These are phyloP conservation scores for Scleroderma bovista DNA, from an alignment of 768 basidiomycete species.

Conservation along the genomic window DNA sequence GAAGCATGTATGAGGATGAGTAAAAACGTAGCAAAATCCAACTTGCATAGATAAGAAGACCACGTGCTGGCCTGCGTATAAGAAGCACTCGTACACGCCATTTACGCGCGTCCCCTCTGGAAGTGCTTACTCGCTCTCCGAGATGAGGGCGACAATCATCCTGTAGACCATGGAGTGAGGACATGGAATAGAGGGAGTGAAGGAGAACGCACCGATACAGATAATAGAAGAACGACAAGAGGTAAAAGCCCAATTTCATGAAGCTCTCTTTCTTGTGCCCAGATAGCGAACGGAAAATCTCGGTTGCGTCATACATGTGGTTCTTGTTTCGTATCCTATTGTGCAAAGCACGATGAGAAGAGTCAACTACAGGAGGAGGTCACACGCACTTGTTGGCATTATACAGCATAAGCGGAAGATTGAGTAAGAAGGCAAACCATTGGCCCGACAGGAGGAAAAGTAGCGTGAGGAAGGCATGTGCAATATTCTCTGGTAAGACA, in stretches of 20 bases:
- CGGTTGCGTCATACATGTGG: constrained; percentile 99
- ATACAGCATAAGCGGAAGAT: constrained; percentile 80
- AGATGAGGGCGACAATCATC: constrained; percentile 85
- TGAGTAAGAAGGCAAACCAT: constrained; percentile 90
- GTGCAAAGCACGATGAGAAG: neutral
- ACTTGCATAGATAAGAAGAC: neutral
- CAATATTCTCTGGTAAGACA: constrained; percentile 92
- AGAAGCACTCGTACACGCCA: neutral
- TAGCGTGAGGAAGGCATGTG: constrained; percentile 85
- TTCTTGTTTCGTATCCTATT: constrained; percentile 83
- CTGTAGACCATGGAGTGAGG: constrained; percentile 29
- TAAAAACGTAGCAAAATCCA: neutral
- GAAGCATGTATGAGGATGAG: neutral
- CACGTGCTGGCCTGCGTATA: neutral
- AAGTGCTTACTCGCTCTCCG: constrained; percentile 57
- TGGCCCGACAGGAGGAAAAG: constrained; percentile 94
- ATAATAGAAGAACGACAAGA: constrained; percentile 89
- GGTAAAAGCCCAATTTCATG: constrained; percentile 90
- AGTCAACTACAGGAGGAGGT: neutral
- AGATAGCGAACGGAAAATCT: constrained; percentile 93
- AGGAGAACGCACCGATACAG: constrained; percentile 66
- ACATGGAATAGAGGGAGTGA: neutral
- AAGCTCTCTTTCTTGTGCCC: constrained; percentile 96
- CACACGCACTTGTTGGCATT: constrained; percentile 88
- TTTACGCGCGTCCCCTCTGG: neutral